Conservation (phyloP, 2,329 filamentous ascomycete genomes). For the Trichoderma simmonsii region DNA sequence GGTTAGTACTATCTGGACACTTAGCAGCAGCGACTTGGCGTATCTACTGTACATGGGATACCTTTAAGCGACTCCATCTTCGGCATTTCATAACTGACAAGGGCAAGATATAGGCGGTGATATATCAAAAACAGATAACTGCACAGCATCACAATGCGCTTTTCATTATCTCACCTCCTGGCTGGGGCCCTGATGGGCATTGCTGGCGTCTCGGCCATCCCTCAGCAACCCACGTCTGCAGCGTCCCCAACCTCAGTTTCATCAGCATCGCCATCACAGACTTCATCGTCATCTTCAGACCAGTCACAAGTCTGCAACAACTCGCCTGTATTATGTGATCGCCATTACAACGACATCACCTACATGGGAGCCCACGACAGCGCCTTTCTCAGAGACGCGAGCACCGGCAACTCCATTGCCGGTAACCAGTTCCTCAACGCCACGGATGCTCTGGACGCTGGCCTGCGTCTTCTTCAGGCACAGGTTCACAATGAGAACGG, state of each 20-base stretch:
- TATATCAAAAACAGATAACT: neutral
- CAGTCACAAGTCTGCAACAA: constrained; percentile 67
- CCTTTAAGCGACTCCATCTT: neutral
- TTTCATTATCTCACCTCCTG: constrained; percentile 24
- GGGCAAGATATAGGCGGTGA: neutral
- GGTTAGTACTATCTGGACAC: neutral
- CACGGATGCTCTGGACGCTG: constrained; percentile 66
- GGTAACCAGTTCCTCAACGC: constrained; percentile 75
- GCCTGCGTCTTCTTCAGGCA: constrained; percentile 66
- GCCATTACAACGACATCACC: constrained; percentile 71
- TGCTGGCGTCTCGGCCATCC: constrained; percentile 26
- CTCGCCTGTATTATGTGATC: constrained; percentile 68
- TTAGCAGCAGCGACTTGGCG: neutral
- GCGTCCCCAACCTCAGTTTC: neutral
- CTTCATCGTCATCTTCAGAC: constrained; percentile 20
- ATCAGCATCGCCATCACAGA: constrained; percentile 2
- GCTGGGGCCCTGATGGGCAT: constrained; percentile 22
- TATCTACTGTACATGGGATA: neutral
- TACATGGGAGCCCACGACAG: constrained; percentile 75
- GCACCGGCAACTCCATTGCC: constrained; percentile 58
- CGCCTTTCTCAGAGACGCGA: constrained; percentile 64
- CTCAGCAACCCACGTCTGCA: constrained; percentile 21
- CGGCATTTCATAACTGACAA: neutral
- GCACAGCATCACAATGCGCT: constrained; percentile 20
- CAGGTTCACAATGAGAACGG: constrained; percentile 65